Evolutionary conservation across 345 rosid species (phyloP), one percentile per base, ranked within the genome.

Genomic region (Hibiscus trionum): DNA sequence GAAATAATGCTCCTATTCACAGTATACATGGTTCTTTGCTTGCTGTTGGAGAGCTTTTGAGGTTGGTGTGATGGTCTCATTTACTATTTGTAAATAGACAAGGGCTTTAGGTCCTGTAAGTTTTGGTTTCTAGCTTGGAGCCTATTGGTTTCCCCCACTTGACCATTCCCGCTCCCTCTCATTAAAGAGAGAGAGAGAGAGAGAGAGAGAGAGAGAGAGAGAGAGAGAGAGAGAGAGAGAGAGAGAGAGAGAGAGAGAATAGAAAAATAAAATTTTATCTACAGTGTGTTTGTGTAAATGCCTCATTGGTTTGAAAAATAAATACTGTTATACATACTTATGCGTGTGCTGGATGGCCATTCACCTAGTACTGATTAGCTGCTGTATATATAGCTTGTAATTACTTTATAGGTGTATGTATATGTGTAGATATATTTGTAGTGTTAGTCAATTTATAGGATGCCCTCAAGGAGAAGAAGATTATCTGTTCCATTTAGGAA

Each of bases 11-110:
- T 78, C 90, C 99, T 65, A 84, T 93, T 71, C 96, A 95, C 80
- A 93, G 99, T 78, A 93, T 95, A 73, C 99, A 95, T 82, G 99
- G 99, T 76, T 95, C 99, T 53, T 82, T 95, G 73, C 99, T 95
- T 77, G 99, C 99, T 15, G 98, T 95, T 70, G 99, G 99, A 71
- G 99, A 95, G 85, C 90, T 93, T 64, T 80, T 95, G 80, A 95
- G 99, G 99, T 90, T 62, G 17, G 79, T 76, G 47, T 75, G 64
- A 73, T 74, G 2, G 57, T 24, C 47, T 44, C 29, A 15, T 7
- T 37, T 24, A 15, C 44, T 58, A 26, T 57, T 70, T 58, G 53
- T 39, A 58, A 14, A 39, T 58, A 6, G 47, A 57, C 26, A 42
- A 58, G 27, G 24, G 35, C 74, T 59, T 35, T 69, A 42, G 7